Evolutionary conservation across 176 grass and related monocot species (phyloP), one percentile per base, ranked within the genome.

Genomic region (Paspalum vaginatum): DNA sequence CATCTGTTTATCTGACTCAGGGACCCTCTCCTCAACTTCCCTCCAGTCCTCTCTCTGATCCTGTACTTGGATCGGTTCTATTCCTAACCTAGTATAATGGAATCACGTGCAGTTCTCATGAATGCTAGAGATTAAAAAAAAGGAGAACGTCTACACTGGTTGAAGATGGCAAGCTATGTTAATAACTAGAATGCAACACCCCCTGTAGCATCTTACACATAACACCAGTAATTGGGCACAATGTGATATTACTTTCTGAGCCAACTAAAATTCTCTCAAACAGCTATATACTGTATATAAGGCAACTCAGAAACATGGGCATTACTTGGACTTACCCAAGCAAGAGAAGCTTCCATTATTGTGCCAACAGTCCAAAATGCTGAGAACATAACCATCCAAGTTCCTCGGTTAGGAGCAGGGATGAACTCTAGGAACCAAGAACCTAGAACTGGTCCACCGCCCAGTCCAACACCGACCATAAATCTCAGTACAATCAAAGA

Each of bases 401-500:
- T 89, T 72, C 95, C 92, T 74, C 92, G 85, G 77, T 87, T 98
- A 83, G 95, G 90, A 87, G 86, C 84, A 77, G 95, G 95, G 74
- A 98, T 81, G 81, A 98, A 98, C 71, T 98, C 95, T 58, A 98
- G 77, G 88, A 98, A 98, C 90, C 95, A 98, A 65, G 95, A 98
- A 77, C 84, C 81, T 41, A 98, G 80, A 80, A 98, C 95, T 51
- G 88, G 92, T 6, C 85, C 95, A 67, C 95, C 92, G 55, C 92
- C 92, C 70, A 98, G 72, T 80, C 95, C 95, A 61, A 98, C 81
- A 61, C 95, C 95, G 9, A 98, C 95, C 64, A 92, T 85, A 83
- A 98, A 98, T 76, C 95, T 88, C 64, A 94, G 80, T 37, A 81
- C 68, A 75, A 98, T 89, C 83, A 98, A 86, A 61, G 89, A 87